A percentile compares a stretch with the other conserved stretches of the same genome.
Evolutionary conservation across 148 eudicot species (phyloP).

Genomic region (Fagopyrum esculentum): DNA sequence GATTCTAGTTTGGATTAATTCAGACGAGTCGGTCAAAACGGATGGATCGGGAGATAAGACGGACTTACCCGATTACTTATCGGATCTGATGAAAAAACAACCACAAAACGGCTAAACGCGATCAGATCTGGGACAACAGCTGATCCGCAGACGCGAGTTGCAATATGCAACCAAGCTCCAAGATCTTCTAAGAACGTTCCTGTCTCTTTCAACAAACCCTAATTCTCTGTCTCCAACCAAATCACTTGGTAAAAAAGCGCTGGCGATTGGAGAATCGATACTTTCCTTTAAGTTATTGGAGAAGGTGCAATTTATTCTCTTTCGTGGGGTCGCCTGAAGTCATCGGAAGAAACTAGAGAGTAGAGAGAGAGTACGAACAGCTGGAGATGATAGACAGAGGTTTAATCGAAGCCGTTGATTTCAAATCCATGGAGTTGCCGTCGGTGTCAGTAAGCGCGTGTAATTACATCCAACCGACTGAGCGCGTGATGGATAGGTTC

Average conservation of each 20-base stretch:
- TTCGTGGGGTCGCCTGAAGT: not conserved
- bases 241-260: not conserved
- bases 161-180: not conserved
- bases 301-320: not conserved
- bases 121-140: conserved; percentile 16
- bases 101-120: conserved; percentile 3
- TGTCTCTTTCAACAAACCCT: not conserved
- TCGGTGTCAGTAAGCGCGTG: not conserved
- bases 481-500: not conserved
- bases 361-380: not conserved
- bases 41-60: not conserved
- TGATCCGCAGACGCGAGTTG: conserved; percentile 13
- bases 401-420: not conserved
- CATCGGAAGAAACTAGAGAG: not conserved
- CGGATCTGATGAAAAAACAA: conserved; percentile 19
- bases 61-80: not conserved
- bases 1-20: not conserved
- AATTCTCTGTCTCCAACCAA: not conserved
- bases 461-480: not conserved
- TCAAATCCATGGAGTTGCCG: not conserved
- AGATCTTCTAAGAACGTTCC: not conserved
- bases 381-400: not conserved
- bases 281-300: not conserved
- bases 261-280: not conserved
- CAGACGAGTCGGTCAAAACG: not conserved